A percentile compares a stretch with the other conserved stretches of the same genome.
Evolutionary conservation across 2,329 filamentous ascomycete species (phyloP).

Genomic region (Cylindrodendrum hubeiense): DNA sequence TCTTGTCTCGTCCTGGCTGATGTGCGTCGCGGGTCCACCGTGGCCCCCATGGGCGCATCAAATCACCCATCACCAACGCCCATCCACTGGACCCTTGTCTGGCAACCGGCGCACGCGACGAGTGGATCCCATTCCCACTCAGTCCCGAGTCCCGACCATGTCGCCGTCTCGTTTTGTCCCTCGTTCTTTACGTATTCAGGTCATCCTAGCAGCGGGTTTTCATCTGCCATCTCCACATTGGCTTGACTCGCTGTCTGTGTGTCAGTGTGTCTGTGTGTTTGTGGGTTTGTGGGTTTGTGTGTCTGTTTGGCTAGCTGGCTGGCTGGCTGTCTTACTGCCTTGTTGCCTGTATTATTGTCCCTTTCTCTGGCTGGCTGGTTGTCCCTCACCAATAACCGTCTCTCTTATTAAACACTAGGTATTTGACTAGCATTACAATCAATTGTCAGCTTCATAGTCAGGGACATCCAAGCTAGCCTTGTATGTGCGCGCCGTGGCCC

Average conservation of each 20-base stretch:
- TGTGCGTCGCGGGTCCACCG: background rate
- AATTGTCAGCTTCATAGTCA: background rate
- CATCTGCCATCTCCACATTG: too few species aligned
- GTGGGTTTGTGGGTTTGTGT: too few species aligned
- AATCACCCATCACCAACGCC: conserved; percentile 8
- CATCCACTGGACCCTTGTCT: conserved; percentile 28
- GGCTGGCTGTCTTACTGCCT: too few species aligned
- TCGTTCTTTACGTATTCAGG: conserved; percentile 12
- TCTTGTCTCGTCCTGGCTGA: too few species aligned
- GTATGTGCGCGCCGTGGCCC: background rate
- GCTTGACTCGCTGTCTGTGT: too few species aligned
- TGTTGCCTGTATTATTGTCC: too few species aligned
- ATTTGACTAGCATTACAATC: background rate
- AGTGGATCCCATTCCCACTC: conserved; percentile 34
- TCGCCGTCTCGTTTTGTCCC: conserved; percentile 33
- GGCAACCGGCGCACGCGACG: conserved; percentile 40
- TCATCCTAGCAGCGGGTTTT: too few species aligned
- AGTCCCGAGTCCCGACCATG: conserved; percentile 26
- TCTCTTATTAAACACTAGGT: too few species aligned
- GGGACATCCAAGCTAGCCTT: background rate
- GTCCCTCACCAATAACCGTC: too few species aligned
- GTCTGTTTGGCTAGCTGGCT: too few species aligned
- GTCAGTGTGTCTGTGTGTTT: too few species aligned
- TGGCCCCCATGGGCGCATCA: background rate
- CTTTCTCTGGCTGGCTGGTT: too few species aligned